phyloP scores from a whole-genome alignment of 495 filamentous ascomycete genomes.

The Tetracladium setigerum region DNA sequence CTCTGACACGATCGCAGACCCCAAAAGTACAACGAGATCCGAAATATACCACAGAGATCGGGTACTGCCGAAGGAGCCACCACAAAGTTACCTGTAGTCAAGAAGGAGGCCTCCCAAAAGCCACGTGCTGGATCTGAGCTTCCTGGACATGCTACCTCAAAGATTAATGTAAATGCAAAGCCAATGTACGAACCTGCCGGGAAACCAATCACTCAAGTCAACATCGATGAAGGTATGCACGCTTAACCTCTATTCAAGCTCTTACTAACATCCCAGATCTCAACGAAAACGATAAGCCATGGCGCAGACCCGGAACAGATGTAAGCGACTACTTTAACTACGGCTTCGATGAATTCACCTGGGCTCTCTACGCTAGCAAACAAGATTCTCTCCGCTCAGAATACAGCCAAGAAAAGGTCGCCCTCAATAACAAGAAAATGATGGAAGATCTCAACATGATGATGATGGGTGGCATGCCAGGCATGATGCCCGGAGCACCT shows the following conservation, averaged over 20 bases:
- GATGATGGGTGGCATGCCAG: slow-evolving; percentile 58
- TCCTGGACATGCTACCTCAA: slow-evolving; percentile 60
- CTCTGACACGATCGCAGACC: slow-evolving; percentile 25
- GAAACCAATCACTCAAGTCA: slow-evolving; percentile 76
- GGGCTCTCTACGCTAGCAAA: slow-evolving; percentile 88
- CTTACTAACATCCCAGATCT: slow-evolving; percentile 45
- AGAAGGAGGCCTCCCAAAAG: slow-evolving; percentile 31
- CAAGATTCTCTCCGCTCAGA: slow-evolving; percentile 71
- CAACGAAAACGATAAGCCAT: slow-evolving; percentile 80
- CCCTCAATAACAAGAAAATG: slow-evolving; percentile 72
- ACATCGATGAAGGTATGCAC: slow-evolving; percentile 58
- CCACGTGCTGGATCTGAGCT: slow-evolving; percentile 25
- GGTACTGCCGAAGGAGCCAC: slow-evolving; percentile 39
- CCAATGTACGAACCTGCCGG: slow-evolving; percentile 66
- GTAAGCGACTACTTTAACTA: slow-evolving; percentile 98
- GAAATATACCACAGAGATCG: slow-evolving; percentile 59
- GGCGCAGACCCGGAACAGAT: slow-evolving; percentile 93
- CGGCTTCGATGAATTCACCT: slow-evolving; percentile 98
- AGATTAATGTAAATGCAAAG: slow-evolving; percentile 75
- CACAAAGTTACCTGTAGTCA: slow-evolving; percentile 30
- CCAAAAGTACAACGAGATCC: slow-evolving; percentile 52
- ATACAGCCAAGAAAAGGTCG: slow-evolving; percentile 46
- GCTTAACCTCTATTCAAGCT: background rate
- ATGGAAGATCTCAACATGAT: slow-evolving; percentile 86
- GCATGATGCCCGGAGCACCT: slow-evolving; percentile 58